Conservation (phyloP, 352 stramenopile genomes). For the Phytophthora aleatoria region DNA sequence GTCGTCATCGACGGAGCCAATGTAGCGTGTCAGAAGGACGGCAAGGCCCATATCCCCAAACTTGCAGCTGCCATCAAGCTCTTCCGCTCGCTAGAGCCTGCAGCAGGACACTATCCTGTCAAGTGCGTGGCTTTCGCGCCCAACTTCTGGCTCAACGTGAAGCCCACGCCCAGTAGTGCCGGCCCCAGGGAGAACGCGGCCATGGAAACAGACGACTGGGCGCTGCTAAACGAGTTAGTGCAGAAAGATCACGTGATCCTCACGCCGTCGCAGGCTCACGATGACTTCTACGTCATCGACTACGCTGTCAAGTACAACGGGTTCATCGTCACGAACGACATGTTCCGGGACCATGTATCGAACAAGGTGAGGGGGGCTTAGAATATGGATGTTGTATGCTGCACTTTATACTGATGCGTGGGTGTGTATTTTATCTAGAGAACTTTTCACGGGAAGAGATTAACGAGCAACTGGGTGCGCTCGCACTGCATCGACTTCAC, state of each 20-base stretch:
- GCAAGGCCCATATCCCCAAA: slow-evolving; percentile 51
- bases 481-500: slow-evolving; percentile 87
- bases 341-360: slow-evolving; percentile 90
- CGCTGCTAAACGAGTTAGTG: slow-evolving; percentile 57
- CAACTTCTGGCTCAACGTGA: slow-evolving; percentile 84
- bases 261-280: slow-evolving; percentile 85
- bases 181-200: slow-evolving; percentile 40
- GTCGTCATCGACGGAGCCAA: slow-evolving; percentile 83
- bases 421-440: slow-evolving; percentile 36
- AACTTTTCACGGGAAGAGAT: slow-evolving; percentile 62
- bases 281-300: slow-evolving; percentile 93
- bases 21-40: slow-evolving; percentile 70
- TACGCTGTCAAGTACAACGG: slow-evolving; percentile 89
- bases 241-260: slow-evolving; percentile 71
- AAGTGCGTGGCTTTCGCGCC: slow-evolving; percentile 81
- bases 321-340: slow-evolving; percentile 92
- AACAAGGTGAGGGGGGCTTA: slow-evolving; percentile 54
- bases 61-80: slow-evolving; percentile 70
- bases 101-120: slow-evolving; percentile 36
- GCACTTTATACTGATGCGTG: background rate
- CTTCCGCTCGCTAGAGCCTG: slow-evolving; percentile 49
- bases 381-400: background rate
- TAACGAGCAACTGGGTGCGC: slow-evolving; percentile 70
- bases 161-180: slow-evolving; percentile 31
- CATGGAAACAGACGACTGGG: slow-evolving; percentile 56